These are phyloP conservation scores for Medicago lupulina DNA, from an alignment of 306 rosid genomes.

Conservation along the genomic window DNA sequence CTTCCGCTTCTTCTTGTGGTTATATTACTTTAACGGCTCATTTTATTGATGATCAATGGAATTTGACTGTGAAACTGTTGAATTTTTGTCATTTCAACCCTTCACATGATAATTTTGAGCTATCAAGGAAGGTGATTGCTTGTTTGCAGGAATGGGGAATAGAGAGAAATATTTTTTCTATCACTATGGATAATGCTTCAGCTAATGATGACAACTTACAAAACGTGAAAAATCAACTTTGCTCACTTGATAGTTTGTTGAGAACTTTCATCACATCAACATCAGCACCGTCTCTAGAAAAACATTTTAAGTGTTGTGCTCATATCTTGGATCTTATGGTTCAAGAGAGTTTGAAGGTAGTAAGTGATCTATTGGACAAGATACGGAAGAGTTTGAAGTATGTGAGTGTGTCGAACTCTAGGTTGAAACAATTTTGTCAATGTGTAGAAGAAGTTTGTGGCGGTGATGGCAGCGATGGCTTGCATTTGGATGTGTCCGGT, in stretches of 20 bases:
- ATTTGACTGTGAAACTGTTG: slow-evolving; percentile 29
- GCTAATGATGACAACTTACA: background rate
- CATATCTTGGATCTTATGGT: slow-evolving; percentile 9
- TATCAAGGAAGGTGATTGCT: background rate
- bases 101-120: background rate
- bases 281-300: background rate
- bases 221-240: background rate
- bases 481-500: slow-evolving; percentile 33
- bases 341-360: slow-evolving; percentile 25
- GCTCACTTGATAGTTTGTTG: background rate
- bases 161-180: slow-evolving; percentile 15
- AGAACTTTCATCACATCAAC: slow-evolving; percentile 1
- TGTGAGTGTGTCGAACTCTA: background rate
- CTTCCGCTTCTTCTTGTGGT: background rate
- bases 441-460: slow-evolving; percentile 30
- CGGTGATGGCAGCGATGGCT: background rate
- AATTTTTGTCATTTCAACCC: background rate
- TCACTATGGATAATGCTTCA: slow-evolving; percentile 15
- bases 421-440: slow-evolving; percentile 22
- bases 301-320: slow-evolving; percentile 27
- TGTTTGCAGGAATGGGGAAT: slow-evolving; percentile 30
- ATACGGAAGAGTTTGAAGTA: slow-evolving; percentile 19
- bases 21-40: slow-evolving; percentile 26
- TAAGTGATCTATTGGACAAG: slow-evolving; percentile 9
- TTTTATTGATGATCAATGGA: slow-evolving; percentile 28